Base-by-base conservation (phyloP, 345 rosid genomes). In the Rhodomyrtus tomentosa region DNA sequence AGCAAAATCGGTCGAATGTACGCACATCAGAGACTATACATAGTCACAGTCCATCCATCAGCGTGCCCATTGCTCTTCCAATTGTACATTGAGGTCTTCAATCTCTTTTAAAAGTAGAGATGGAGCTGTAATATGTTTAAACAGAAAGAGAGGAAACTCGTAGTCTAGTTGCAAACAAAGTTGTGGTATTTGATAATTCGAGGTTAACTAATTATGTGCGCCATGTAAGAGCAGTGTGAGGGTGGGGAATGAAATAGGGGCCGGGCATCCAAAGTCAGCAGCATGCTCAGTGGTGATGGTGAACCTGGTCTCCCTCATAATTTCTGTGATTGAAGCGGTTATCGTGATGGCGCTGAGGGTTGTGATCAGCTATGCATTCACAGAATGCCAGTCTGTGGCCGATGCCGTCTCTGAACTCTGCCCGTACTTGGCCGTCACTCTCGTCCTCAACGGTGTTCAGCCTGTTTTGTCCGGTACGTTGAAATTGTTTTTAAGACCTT, bases 231-330 rank as follows among this genome's bases (percentile, higher is more conserved):
- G 24, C 76, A 87, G 91, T 40, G 91, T 90, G 42, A 89, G 92
- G 82, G 92, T 90, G 45, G 82, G 91, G 86, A 90, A 90, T 45
- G 92, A 90, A 55, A n/a, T 89, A 18, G 92, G 91, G 51, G 92
- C 92, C 27, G 88, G 92, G 10, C 86, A 90, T 74, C 92, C 91
- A 4, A 87, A 85, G 27, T 83, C 92, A 38, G 88, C 91, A 27
- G 88, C 87, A 22, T 90, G 88, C 72, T 58, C 89, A 8, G 91
- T 90, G 21, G 68, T 84, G 53, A 52, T 88, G 80, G 91, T 88
- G 59, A 90, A 82, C 14, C 15, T 40, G 84, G 74, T 86, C 13
- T 91, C 92, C 12, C 81, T 88, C 81, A 5, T 84, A 4, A 85
- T 91, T 16, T 82, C 92, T 5, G 72, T 89, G 25, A 50, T 83